Percentiles rank a stretch among this genome's conserved stretches.
phyloP scores from a whole-genome alignment of 805 yeast genomes.

The Kodamaea leandrae region DNA sequence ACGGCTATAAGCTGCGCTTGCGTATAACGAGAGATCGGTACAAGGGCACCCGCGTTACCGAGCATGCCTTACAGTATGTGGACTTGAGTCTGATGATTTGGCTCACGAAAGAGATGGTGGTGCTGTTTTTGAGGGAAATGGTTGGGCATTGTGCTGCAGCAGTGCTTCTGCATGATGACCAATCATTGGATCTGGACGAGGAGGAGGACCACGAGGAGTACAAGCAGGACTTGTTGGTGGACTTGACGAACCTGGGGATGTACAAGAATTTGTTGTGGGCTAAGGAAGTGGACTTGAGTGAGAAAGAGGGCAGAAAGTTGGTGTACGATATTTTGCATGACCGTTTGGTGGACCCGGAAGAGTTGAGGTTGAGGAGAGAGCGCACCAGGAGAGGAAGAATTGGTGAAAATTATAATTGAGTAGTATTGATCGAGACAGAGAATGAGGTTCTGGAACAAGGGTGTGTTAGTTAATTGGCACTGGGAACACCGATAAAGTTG shows the following conservation, averaged over 20 bases:
- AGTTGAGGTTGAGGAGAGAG: conserved; percentile 31
- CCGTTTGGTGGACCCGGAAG: conserved; percentile 28
- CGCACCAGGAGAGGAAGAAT: conserved; percentile 40
- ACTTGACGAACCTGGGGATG: conserved; percentile 52
- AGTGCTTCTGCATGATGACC: conserved; percentile 14
- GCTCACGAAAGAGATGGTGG: conserved; percentile 41
- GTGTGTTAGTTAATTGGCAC: no score
- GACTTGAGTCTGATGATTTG: conserved; percentile 47
- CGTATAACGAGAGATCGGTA: conserved; percentile 6
- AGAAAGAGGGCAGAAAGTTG: conserved; percentile 24
- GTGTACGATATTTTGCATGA: conserved; percentile 31
- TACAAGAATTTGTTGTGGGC: conserved; percentile 49
- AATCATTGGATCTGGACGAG: conserved; percentile 4
- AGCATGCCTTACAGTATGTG: conserved; percentile 20
- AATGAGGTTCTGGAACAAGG: background rate
- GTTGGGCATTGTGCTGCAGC: conserved; percentile 13
- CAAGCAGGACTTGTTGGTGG: conserved; percentile 28
- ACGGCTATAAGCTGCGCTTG: conserved; percentile 14
- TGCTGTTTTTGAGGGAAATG: conserved; percentile 34
- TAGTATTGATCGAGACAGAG: background rate
- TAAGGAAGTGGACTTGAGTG: conserved; percentile 22
- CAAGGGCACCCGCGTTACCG: background rate
- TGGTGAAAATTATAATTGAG: conserved; percentile 37
- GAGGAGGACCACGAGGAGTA: conserved; percentile 4
- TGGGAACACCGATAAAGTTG: no score